Conservation (phyloP, 768 basidiomycete genomes). For the Boletus edulis region DNA sequence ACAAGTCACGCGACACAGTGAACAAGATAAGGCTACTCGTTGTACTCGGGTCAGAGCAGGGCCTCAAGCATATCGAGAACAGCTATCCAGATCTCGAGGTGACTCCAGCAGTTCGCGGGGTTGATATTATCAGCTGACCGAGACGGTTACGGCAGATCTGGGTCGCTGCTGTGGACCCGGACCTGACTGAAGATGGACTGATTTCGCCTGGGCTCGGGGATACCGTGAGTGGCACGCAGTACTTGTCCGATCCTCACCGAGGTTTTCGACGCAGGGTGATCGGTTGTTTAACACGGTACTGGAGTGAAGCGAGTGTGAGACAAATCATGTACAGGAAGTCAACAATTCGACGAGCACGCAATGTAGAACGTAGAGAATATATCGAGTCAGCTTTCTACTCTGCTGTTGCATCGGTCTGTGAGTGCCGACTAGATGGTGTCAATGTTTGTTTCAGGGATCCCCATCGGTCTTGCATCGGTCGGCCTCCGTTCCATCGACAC, state of each 20-base stretch:
- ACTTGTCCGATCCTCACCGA: not conserved
- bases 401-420: too few relatives aligned
- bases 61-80: slow-evolving; percentile 60
- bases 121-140: not conserved
- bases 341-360: not conserved
- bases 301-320: slow-evolving; percentile 18
- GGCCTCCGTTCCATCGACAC: slow-evolving; percentile 14
- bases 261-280: slow-evolving; percentile 58
- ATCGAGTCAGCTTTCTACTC: too few relatives aligned
- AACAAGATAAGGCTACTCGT: slow-evolving; percentile 77
- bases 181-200: slow-evolving; percentile 70
- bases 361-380: not conserved
- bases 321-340: not conserved
- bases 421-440: too few relatives aligned
- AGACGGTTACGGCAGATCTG: slow-evolving; percentile 61
- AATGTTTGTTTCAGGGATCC: too few relatives aligned
- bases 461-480: not conserved
- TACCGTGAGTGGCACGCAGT: slow-evolving; percentile 51
- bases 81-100: slow-evolving; percentile 84
- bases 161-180: slow-evolving; percentile 77
- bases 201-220: slow-evolving; percentile 92
- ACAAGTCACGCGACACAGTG: slow-evolving; percentile 36
- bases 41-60: slow-evolving; percentile 75
- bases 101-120: not conserved
- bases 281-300: slow-evolving; percentile 77